phyloP scores from a whole-genome alignment of 495 filamentous ascomycete species.

The Penicillium lividum region DNA sequence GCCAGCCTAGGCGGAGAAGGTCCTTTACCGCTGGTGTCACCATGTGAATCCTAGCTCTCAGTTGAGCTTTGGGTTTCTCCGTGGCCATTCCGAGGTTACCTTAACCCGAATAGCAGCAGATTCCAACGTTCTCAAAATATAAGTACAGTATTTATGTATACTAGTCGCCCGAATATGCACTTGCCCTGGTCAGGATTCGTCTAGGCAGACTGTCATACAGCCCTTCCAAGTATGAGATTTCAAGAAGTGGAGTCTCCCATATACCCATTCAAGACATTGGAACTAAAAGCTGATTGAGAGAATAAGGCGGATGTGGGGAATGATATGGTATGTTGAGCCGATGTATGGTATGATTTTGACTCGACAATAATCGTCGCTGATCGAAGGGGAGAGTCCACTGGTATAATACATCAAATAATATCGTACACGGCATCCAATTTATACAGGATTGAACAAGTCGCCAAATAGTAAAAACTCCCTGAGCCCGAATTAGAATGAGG shows the following conservation, averaged over 20 bases:
- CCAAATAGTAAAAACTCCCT: slow-evolving; percentile 10
- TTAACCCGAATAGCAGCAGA: too few species aligned
- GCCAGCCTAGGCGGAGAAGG: too few species aligned
- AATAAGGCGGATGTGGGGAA: not conserved
- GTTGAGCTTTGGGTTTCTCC: too few species aligned
- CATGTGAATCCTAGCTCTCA: too few species aligned
- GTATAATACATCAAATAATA: slow-evolving; percentile 22
- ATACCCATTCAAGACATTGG: not conserved
- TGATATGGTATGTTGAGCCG: not conserved
- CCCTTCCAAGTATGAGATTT: too few species aligned
- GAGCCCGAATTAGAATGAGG: not conserved
- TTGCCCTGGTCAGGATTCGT: too few species aligned
- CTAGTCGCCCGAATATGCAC: too few species aligned
- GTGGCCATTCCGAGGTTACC: too few species aligned
- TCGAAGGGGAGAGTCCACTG: slow-evolving; percentile 12
- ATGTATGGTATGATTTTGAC: not conserved
- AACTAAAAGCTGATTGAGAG: not conserved
- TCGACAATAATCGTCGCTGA: not conserved
- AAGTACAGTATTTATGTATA: too few species aligned
- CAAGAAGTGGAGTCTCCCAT: not conserved
- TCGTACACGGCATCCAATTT: slow-evolving; percentile 18
- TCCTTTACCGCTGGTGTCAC: too few species aligned
- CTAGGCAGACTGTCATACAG: too few species aligned
- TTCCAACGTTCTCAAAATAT: too few species aligned
- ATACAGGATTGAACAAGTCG: slow-evolving; percentile 10